Base-by-base conservation (phyloP, 106 monocot genomes). In the Dendrobium chrysotoxum region DNA sequence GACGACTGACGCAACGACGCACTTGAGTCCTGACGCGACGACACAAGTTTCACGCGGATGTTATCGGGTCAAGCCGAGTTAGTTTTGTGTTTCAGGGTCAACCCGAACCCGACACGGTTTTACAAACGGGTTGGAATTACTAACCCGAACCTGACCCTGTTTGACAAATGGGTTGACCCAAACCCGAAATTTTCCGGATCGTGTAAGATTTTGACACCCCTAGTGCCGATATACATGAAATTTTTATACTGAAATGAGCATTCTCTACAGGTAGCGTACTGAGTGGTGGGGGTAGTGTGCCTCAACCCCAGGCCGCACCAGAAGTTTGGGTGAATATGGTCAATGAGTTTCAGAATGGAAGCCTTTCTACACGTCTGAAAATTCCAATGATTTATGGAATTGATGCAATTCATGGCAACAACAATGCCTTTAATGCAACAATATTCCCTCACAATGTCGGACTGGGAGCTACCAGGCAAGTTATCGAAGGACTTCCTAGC, bases 401-500 rank as follows among this genome's bases (percentile, higher is more conserved):
- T 11, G 87, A 90, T 79, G 91, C 88, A 0, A 79, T 91, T 57
- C 91, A 91, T 82, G 91, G 91, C 21, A 78, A 88, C 77, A 88
- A 88, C 40, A 84, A 86, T 72, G 88, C 84, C 18, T 84, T 80
- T 58, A 82, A 84, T 25, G 92, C 92, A 28, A 92, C 92, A 15
- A 87, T 95, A 26, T 95, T 95, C 42, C 95, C 95, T 20, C 95
- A 95, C 78, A 95, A 95, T 79, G 44, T 95, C 76, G 95, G 90
- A 9, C 89, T 95, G 40, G 95, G 95, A 45, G 92, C 86, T 73
- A 90, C 95, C 35, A 88, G 95, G 93, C n/a, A 61, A 61, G 61
- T 25, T 50, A 50, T 50, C 3, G 50, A 13, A 12, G 13, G 11
- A 50, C 3, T 50, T 50, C 15, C 13, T 50, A 50, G 15, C 11